A percentile compares a stretch with the other conserved stretches of the same genome.
Evolutionary conservation across 2,329 filamentous ascomycete species (phyloP).

Genomic region (Microsporum ferrugineum): DNA sequence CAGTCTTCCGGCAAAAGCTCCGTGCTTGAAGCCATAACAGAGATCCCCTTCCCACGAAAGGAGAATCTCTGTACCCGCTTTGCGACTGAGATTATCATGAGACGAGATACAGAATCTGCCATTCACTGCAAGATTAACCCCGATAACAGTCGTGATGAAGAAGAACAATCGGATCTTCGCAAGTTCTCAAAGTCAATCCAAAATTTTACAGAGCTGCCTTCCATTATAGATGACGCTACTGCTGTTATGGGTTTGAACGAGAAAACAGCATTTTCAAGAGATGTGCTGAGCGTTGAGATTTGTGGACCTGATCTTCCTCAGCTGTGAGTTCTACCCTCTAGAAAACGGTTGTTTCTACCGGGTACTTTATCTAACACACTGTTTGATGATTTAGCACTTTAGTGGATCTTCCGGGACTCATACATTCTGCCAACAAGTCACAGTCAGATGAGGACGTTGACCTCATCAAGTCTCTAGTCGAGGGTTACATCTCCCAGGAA

Average conservation of each 20-base stretch:
- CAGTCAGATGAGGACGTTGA: constrained; percentile 15
- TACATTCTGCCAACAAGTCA: constrained; percentile 6
- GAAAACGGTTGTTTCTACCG: too few relatives aligned
- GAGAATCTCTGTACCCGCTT: constrained; percentile 25
- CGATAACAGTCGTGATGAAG: constrained; percentile 8
- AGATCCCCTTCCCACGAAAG: constrained; percentile 19
- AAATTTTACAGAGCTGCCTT: constrained; percentile 5
- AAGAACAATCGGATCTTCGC: constrained; percentile 13
- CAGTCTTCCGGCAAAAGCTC: constrained; percentile 25
- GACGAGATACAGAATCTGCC: constrained; percentile 7
- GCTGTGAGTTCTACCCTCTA: not conserved
- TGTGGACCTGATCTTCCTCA: constrained; percentile 10
- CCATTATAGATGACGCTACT: constrained; percentile 8
- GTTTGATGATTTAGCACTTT: constrained; percentile 1
- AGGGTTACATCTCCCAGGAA: constrained; percentile 43
- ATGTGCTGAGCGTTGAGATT: constrained; percentile 11
- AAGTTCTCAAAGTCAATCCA: constrained; percentile 11
- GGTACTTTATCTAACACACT: too few relatives aligned
- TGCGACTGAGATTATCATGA: constrained; percentile 22
- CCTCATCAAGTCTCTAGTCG: constrained; percentile 11
- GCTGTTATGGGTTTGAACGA: constrained; percentile 9
- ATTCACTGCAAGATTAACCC: constrained; percentile 16
- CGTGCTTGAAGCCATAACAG: constrained; percentile 23
- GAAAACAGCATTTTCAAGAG: constrained; percentile 5
- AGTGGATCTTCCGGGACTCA: constrained; percentile 10